phyloP scores from a whole-genome alignment of 805 yeast species.

The Candida takata region DNA sequence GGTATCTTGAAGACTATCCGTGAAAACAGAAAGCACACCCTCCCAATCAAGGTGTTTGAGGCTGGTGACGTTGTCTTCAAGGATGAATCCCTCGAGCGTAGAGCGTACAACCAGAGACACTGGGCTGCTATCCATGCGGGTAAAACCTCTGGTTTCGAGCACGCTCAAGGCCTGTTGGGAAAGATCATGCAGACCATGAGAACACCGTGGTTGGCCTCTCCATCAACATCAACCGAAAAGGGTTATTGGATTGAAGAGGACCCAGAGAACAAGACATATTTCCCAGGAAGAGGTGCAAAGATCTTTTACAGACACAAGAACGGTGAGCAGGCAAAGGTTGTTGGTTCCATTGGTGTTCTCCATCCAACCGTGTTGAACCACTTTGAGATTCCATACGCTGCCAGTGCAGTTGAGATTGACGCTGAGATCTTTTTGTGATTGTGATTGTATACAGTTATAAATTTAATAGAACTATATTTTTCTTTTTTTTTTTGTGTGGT shows the following conservation, averaged over 20 bases:
- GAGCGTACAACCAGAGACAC: slow-evolving; percentile 85
- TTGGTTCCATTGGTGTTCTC: slow-evolving; percentile 88
- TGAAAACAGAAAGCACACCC: slow-evolving; percentile 91
- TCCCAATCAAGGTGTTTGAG: slow-evolving; percentile 94
- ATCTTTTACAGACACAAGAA: slow-evolving; percentile 63
- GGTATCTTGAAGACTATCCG: slow-evolving; percentile 92
- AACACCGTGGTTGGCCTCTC: slow-evolving; percentile 66
- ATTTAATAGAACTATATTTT: background rate
- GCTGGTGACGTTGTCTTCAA: slow-evolving; percentile 91
- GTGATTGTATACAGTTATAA: background rate
- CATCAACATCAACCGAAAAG: slow-evolving; percentile 43
- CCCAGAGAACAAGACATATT: slow-evolving; percentile 59
- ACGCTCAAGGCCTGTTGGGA: slow-evolving; percentile 89
- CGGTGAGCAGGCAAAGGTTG: slow-evolving; percentile 46
- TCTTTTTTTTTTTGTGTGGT: background rate
- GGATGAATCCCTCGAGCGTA: slow-evolving; percentile 73
- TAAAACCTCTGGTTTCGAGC: slow-evolving; percentile 91
- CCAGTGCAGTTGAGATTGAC: slow-evolving; percentile 83
- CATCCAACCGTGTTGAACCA: slow-evolving; percentile 88
- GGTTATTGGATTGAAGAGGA: slow-evolving; percentile 86
- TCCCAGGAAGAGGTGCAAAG: slow-evolving; percentile 97
- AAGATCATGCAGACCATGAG: slow-evolving; percentile 95
- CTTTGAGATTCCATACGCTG: slow-evolving; percentile 91
- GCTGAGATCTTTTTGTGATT: slow-evolving; percentile 74
- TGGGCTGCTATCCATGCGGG: slow-evolving; percentile 95